Evolutionary conservation across 2,329 filamentous ascomycete species (phyloP).

Genomic region (Aureobasidium sp.): DNA sequence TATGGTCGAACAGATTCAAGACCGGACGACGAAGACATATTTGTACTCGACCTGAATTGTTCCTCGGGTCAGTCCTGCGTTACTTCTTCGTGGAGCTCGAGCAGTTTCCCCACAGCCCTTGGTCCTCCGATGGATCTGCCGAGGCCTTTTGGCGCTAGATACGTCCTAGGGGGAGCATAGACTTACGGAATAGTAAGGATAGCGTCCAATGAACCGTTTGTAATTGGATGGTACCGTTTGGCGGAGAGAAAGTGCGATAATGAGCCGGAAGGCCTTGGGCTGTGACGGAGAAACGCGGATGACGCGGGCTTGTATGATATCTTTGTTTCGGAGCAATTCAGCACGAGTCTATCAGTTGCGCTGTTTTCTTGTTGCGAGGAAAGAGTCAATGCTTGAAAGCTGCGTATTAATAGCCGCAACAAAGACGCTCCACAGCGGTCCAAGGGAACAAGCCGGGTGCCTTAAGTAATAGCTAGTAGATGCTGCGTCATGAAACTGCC

Average conservation of each 20-base stretch:
- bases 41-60: slow-evolving; percentile 15
- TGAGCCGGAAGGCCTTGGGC: not conserved
- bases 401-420: slow-evolving; percentile 8
- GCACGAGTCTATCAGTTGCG: slow-evolving; percentile 2
- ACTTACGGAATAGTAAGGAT: slow-evolving; percentile 4
- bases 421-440: not conserved
- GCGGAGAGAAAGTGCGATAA: slow-evolving; percentile 9
- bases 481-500: slow-evolving; percentile 5
- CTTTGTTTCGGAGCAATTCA: slow-evolving; percentile 6
- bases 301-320: slow-evolving; percentile 1
- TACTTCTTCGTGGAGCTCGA: slow-evolving; percentile 7
- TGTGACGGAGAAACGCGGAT: not conserved
- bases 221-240: slow-evolving; percentile 14
- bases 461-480: slow-evolving; percentile 9
- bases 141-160: slow-evolving; percentile 5
- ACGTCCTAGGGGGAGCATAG: not conserved
- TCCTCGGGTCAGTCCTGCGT: slow-evolving; percentile 3
- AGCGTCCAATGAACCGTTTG: slow-evolving; percentile 10
- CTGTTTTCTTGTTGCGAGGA: not conserved
- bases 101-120: slow-evolving; percentile 10
- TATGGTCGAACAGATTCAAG: slow-evolving; percentile 13
- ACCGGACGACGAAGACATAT: slow-evolving; percentile 5
- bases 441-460: slow-evolving; percentile 13
- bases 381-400: slow-evolving; percentile 2
- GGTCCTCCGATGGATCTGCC: slow-evolving; percentile 13